Conservation (phyloP, 2,329 filamentous ascomycete species). For the Didymella keratinophila region DNA sequence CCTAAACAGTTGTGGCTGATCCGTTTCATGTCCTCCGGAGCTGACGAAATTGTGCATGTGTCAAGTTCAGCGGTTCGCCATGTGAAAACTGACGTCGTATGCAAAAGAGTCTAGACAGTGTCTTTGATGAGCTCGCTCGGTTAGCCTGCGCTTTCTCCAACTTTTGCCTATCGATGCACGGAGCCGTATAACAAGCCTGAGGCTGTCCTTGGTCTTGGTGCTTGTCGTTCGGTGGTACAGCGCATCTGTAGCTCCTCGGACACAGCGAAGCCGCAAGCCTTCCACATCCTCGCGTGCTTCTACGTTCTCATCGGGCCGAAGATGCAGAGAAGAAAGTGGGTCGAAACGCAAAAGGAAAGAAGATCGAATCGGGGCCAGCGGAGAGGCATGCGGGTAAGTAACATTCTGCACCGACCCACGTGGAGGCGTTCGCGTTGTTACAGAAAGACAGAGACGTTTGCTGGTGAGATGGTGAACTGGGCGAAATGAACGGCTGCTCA, state of each 20-base stretch:
- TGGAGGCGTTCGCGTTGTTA: slow-evolving; percentile 13
- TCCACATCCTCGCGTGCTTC: slow-evolving; percentile 7
- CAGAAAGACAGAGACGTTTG: background rate
- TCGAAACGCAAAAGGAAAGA: slow-evolving; percentile 9
- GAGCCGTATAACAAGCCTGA: background rate
- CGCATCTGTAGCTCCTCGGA: slow-evolving; percentile 12
- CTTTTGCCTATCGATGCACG: background rate
- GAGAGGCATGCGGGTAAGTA: slow-evolving; percentile 13
- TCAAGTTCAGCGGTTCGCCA: slow-evolving; percentile 8
- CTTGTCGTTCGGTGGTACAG: slow-evolving; percentile 8
- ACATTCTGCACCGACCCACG: slow-evolving; percentile 12
- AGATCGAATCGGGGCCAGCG: slow-evolving; percentile 17
- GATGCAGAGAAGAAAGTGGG: slow-evolving; percentile 18
- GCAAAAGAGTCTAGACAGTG: slow-evolving; percentile 5
- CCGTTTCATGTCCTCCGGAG: slow-evolving; percentile 15
- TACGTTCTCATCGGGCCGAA: slow-evolving; percentile 21
- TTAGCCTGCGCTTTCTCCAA: slow-evolving; percentile 8
- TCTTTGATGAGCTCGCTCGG: slow-evolving; percentile 1
- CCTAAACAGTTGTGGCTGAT: slow-evolving; percentile 15
- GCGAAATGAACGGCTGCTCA: slow-evolving; percentile 11
- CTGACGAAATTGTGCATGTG: slow-evolving; percentile 18
- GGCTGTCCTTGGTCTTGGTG: background rate
- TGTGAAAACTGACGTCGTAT: slow-evolving; percentile 8
- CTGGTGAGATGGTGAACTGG: slow-evolving; percentile 1
- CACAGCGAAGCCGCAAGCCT: slow-evolving; percentile 9